phyloP scores from a whole-genome alignment of 1,284 basidiomycete species.

The Marasmius sp. region DNA sequence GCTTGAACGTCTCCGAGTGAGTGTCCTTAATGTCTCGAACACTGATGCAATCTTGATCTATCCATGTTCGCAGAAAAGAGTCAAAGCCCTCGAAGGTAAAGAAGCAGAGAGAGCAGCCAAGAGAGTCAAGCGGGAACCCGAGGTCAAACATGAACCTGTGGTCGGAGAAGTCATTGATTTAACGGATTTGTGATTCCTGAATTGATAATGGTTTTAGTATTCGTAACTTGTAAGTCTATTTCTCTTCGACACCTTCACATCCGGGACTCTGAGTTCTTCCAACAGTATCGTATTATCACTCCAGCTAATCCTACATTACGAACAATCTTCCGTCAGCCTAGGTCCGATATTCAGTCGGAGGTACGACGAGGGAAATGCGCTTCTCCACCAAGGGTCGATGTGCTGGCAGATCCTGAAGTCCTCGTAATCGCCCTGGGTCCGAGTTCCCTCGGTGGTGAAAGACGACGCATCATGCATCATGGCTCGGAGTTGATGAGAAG shows the following conservation, averaged over 20 bases:
- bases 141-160: neutral
- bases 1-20: neutral
- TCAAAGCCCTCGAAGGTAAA: neutral
- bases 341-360: no score
- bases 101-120: neutral
- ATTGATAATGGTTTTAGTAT: neutral
- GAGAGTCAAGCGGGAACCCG: neutral
- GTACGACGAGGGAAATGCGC: no score
- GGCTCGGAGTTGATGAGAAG: no score
- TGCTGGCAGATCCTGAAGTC: no score
- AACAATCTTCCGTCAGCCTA: no score
- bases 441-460: no score
- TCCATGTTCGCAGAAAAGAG: neutral
- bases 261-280: neutral
- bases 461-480: no score
- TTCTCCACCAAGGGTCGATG: no score
- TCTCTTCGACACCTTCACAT: neutral
- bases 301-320: no score
- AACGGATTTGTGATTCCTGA: neutral
- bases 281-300: no score
- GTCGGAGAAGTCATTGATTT: neutral
- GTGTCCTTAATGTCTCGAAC: neutral
- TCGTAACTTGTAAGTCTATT: neutral
- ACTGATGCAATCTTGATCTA: neutral
- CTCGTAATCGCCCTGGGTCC: no score